Conservation (phyloP, 2,329 filamentous ascomycete genomes). For the Aspergillus texensis region DNA sequence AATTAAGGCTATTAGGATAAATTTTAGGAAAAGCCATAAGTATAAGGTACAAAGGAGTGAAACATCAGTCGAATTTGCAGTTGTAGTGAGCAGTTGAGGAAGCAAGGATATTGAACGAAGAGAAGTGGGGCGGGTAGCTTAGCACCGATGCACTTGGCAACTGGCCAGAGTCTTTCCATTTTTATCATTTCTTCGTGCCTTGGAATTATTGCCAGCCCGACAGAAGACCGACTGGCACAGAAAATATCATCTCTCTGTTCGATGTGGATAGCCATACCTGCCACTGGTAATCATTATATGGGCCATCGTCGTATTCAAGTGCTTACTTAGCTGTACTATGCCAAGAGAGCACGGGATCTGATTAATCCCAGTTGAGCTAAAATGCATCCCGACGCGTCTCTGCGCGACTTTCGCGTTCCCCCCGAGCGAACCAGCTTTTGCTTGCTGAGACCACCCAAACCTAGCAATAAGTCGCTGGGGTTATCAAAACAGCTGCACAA, state of each 20-base stretch:
- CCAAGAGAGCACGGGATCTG: neutral
- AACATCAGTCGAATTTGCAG: neutral
- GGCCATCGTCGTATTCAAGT: neutral
- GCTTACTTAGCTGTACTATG: neutral
- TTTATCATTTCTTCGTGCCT: neutral
- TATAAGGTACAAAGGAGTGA: neutral
- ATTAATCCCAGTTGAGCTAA: conserved; percentile 9
- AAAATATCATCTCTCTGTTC: neutral
- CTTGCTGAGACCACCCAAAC: neutral
- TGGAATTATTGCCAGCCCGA: neutral
- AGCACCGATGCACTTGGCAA: neutral
- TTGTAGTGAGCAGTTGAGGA: neutral
- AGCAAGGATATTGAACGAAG: neutral
- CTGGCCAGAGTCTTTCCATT: neutral
- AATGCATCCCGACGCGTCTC: conserved; percentile 29
- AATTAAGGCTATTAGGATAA: neutral
- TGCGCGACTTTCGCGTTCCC: conserved; percentile 30
- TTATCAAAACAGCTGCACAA: conserved; percentile 21
- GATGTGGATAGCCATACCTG: neutral
- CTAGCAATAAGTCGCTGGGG: neutral
- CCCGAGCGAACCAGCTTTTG: conserved; percentile 6
- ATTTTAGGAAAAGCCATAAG: neutral
- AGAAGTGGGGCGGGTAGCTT: neutral
- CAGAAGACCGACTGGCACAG: neutral
- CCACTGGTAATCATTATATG: neutral